Evolutionary conservation across 139 green algal genomes (phyloP).

Genomic region (Bryopsis sp.): DNA sequence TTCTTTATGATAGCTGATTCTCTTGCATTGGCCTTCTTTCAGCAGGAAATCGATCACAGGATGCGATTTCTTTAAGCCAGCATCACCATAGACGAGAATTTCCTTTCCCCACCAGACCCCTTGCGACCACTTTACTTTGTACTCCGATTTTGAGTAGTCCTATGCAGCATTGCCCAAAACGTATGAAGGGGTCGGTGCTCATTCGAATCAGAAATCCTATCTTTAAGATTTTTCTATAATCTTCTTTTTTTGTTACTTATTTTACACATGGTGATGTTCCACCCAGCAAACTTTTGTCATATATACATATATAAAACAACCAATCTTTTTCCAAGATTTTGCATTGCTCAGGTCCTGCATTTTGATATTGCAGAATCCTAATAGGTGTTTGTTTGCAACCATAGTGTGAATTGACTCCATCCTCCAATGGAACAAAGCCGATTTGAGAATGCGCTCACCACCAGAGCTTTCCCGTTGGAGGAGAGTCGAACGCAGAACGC

Average conservation of each 20-base stretch:
- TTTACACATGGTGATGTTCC: too few species aligned
- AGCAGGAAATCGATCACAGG: constrained; percentile 50
- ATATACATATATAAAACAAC: too few species aligned
- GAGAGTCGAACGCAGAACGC: constrained; percentile 17
- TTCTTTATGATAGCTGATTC: constrained; percentile 39
- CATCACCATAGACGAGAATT: constrained; percentile 54
- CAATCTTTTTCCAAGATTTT: too few species aligned
- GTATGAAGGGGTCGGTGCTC: background rate
- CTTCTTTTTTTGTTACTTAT: too few species aligned
- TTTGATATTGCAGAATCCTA: too few species aligned
- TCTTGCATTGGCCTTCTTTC: constrained; percentile 31
- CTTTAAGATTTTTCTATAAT: too few species aligned
- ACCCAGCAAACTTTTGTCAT: too few species aligned
- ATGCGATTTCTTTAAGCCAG: constrained; percentile 47
- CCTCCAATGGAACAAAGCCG: too few species aligned
- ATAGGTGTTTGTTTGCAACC: too few species aligned
- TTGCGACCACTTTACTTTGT: constrained; percentile 16
- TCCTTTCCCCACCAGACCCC: constrained; percentile 46
- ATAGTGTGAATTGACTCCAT: too few species aligned
- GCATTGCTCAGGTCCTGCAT: too few species aligned
- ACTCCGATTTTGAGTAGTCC: constrained; percentile 17
- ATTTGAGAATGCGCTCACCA: too few species aligned
- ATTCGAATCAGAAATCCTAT: background rate
- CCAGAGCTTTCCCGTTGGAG: constrained; percentile 15
- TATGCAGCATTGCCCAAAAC: background rate